A percentile compares a stretch with the other conserved stretches of the same genome.
Conservation (phyloP, 2,329 filamentous ascomycete species). For the Sporothrix brasiliensis region DNA sequence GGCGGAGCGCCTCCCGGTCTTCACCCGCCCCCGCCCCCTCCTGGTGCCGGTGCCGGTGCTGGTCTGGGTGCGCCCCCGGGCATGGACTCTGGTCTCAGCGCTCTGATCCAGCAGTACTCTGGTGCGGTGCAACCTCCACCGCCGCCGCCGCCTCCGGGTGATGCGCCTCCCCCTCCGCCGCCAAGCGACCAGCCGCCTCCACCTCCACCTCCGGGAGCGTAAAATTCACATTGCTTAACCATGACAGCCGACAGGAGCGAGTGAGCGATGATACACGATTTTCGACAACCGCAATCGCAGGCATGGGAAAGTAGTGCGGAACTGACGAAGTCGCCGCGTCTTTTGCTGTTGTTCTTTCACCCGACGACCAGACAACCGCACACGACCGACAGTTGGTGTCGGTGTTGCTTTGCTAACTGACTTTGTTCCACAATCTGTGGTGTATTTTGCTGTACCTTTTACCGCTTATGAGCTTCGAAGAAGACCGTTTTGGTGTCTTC, state of each 20-base stretch:
- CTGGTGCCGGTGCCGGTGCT: conserved; percentile 32
- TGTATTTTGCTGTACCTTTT: conserved; percentile 6
- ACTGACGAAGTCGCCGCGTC: neutral
- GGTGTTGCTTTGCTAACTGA: conserved; percentile 16
- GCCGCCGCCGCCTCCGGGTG: conserved; percentile 37
- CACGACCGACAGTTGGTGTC: neutral
- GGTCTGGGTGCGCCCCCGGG: conserved; percentile 51
- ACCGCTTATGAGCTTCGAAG: neutral
- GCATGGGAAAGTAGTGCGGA: neutral
- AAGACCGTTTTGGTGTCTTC: neutral
- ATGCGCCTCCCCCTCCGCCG: conserved; percentile 44
- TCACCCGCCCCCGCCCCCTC: conserved; percentile 31
- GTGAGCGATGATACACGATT: no score
- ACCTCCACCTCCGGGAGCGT: conserved; percentile 39
- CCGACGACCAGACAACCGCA: neutral
- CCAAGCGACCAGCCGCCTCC: conserved; percentile 45
- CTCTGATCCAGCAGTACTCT: conserved; percentile 65
- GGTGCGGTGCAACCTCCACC: conserved; percentile 37
- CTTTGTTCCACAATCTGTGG: conserved; percentile 20
- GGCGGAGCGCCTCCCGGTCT: conserved; percentile 34
- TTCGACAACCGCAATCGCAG: neutral
- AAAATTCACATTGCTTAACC: neutral
- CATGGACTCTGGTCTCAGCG: conserved; percentile 60
- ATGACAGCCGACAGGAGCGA: conserved; percentile 1
- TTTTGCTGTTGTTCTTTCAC: neutral